Base-by-base conservation (phyloP, 2,329 filamentous ascomycete species). In the Sclerotinia subarctica region DNA sequence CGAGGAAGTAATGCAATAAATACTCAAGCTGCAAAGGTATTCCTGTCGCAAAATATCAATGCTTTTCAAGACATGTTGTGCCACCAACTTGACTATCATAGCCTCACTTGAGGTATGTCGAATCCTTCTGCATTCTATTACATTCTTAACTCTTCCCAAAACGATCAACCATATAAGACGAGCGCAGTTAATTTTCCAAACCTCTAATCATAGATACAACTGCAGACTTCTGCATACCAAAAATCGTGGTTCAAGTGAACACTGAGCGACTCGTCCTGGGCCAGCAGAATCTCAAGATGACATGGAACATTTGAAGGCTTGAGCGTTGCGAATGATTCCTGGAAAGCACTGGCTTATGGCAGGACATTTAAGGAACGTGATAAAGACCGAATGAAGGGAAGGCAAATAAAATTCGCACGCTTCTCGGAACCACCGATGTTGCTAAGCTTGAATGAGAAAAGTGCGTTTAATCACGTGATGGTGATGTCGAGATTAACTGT, bases 371-470 rank as follows among this genome's bases (percentile, higher is more conserved):
- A 47, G 26, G 32, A 35, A 60, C 29, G 10, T 15, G 15, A 6
- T 8, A 17, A 29, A 38, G 53, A 35, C 19, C 29, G 3, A 17
- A 46, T 58, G n/a, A 17, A 46, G 57, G 32, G 42, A 32, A 46
- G 57, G 57, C 57, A 44, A 59, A 47, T 17, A 13, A 29, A 46
- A 59, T 44, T 56, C 32, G 29, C 38, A 32, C 19, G 24, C 17
- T 24, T 11, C 32, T 46, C 57, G 57, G 57, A 47, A 11, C 57
- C 26, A n/a, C 57, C 57, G 57, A 60, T 15, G 13, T 47, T 60
- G 21, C 57, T 60, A 60, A 60, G 42, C 57, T 32, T 5, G 10
- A 47, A n/a, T 15, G 21, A 8, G 17, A 19, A 32, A 59, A n/a
- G 42, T 17, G 4, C 11, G 5, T 13, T 8, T 0, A 24, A 8